Evolutionary conservation across 2,329 filamentous ascomycete genomes (phyloP).

Genomic region (Fusarium bactridioides): DNA sequence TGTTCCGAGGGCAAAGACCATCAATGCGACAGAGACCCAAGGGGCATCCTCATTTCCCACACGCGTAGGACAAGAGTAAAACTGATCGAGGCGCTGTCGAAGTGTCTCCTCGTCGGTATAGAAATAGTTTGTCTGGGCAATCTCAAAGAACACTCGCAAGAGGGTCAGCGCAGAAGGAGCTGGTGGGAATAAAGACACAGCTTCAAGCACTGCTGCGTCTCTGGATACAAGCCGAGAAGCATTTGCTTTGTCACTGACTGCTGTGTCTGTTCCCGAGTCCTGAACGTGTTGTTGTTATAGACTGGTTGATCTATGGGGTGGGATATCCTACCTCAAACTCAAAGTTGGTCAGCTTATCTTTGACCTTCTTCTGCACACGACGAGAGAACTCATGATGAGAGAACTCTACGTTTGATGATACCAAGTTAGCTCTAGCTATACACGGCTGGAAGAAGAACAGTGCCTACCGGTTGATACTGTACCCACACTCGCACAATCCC

Average conservation of each 20-base stretch:
- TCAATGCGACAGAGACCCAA: constrained; percentile 33
- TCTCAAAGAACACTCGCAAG: constrained; percentile 34
- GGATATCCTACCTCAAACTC: constrained; percentile 2
- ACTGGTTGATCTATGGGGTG: not conserved
- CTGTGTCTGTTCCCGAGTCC: not conserved
- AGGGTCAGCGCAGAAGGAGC: constrained; percentile 18
- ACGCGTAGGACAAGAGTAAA: constrained; percentile 12
- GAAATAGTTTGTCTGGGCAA: constrained; percentile 38
- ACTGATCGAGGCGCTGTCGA: constrained; percentile 19
- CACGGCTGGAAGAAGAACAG: not conserved
- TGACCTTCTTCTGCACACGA: constrained; percentile 16
- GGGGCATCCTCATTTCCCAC: constrained; percentile 14
- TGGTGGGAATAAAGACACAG: constrained; percentile 26
- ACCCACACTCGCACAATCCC: not conserved
- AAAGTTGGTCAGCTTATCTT: not conserved
- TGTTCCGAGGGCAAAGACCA: constrained; percentile 36
- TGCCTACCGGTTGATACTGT: not conserved
- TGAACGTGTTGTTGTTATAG: not conserved
- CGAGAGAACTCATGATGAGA: constrained; percentile 24
- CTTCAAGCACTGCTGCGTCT: constrained; percentile 19
- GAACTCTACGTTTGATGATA: constrained; percentile 9
- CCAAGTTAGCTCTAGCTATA: not conserved
- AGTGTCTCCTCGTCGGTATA: constrained; percentile 33
- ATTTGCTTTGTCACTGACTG: not conserved
- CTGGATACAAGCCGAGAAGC: constrained; percentile 4